These are phyloP conservation scores for Pyrenophora tritici-repentis DNA, from an alignment of 2,329 filamentous ascomycete genomes.

Conservation along the genomic window DNA sequence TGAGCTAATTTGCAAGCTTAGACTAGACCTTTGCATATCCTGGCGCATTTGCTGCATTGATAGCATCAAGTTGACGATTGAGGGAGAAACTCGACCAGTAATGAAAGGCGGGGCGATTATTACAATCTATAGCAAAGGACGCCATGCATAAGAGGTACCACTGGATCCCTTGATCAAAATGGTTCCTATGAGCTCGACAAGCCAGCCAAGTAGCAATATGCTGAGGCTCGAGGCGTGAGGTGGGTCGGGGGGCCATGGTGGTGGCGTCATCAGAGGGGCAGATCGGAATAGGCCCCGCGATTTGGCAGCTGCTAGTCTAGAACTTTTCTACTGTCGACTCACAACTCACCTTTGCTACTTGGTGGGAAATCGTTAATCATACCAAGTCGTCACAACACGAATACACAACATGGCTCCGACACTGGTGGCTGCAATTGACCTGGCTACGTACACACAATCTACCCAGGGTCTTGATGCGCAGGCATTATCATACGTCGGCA, in stretches of 20 bases:
- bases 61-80: no score
- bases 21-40: no score
- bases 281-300: conserved; percentile 15
- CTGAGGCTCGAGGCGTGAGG: neutral
- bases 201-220: no score
- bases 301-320: conserved; percentile 12
- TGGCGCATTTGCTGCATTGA: no score
- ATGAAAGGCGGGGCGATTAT: no score
- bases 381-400: neutral
- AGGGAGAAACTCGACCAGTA: no score
- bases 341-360: neutral
- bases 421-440: conserved; percentile 57
- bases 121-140: no score
- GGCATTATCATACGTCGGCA: conserved; percentile 62
- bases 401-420: conserved; percentile 49
- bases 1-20: no score
- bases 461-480: conserved; percentile 57
- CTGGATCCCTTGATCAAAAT: no score
- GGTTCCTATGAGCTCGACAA: no score
- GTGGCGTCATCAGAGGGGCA: conserved; percentile 18
- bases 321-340: conserved; percentile 17
- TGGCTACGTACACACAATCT: conserved; percentile 50
- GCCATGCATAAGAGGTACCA: no score
- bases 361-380: neutral
- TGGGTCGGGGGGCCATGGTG: neutral